phyloP scores from a whole-genome alignment of 108 stramenopile species.

The Stephanodiscus triporus region DNA sequence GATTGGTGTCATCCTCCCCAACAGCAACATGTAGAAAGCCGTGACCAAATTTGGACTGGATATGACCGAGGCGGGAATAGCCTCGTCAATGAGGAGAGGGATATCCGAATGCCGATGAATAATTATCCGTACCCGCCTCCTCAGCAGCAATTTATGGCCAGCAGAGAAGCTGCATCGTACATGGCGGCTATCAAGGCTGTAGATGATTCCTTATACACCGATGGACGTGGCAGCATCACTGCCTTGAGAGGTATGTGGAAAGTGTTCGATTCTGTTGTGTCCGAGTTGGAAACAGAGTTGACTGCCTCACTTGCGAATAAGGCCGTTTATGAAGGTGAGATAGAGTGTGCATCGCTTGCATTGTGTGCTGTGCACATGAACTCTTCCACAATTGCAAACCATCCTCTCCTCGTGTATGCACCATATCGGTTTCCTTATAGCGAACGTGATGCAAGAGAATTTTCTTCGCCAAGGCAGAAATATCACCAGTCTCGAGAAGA shows the following conservation, averaged over 20 bases:
- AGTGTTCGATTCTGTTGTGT: constrained; percentile 20
- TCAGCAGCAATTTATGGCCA: neutral
- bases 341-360: neutral
- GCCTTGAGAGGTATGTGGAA: constrained; percentile 19
- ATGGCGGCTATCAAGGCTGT: constrained; percentile 33
- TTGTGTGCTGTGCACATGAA: neutral
- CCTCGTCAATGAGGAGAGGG: constrained; percentile 4
- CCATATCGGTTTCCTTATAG: constrained; percentile 7
- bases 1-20: constrained; percentile 9
- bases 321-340: constrained; percentile 43
- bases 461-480: constrained; percentile 15
- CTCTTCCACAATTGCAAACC: constrained; percentile 2
- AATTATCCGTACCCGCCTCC: neutral
- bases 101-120: constrained; percentile 6
- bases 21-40: constrained; percentile 1
- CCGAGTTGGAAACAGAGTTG: constrained; percentile 23
- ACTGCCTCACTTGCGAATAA: constrained; percentile 33
- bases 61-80: neutral
- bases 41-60: constrained; percentile 2
- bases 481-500: constrained; percentile 19
- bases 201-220: constrained; percentile 16
- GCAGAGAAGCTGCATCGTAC: constrained; percentile 19
- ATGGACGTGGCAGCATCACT: constrained; percentile 9
- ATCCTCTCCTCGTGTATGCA: neutral
- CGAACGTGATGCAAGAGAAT: constrained; percentile 25